Evolutionary conservation across 2,329 filamentous ascomycete genomes (phyloP), one percentile per base, ranked within the genome.

Genomic region (Pestalotiopsis fici): DNA sequence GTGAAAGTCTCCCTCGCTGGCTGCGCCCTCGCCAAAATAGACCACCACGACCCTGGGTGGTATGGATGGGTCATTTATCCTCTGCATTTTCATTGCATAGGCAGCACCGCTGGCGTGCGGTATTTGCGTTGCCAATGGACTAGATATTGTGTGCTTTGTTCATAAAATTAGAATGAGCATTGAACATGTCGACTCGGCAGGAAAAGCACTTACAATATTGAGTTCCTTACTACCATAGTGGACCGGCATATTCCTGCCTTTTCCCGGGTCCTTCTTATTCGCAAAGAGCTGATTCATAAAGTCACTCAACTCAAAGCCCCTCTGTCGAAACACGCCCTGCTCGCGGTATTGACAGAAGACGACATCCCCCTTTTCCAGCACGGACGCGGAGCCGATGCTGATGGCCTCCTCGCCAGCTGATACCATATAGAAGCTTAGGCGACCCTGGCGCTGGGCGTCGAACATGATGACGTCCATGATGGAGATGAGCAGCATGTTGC

Each of bases 401-500:
- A 97, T 94, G 39, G 95, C 96, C 84, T 99, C 96, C 83, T 98
- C 95, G 67, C 95, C 95, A 0, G 94, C 93, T 47, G 93, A 95
- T 75, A 95, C 95, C 93, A 99, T 98, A 81, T 99, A 99, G 81
- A 99, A 99, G 79, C 91, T 95, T 66, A 97, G 82, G 23, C 94
- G 89, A n/a, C 95, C 95, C 80, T 99, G 96, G 59, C 96, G 87
- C 81, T 99, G 96, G 0, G 96, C 95, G 76, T 99, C 96, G 76
- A 97, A 98, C 95, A 98, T 98, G 78, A 98, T 93, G 66, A 97
- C 80, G 77, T 99, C 96, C 94, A 99, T 96, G 72, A 98, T 92
- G 66, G 92, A 90, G 11, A 91, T 83, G 43, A 84, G 86, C 11
- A 92, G 74, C 90, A 92, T 92, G 73, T 90, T 87, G 68, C 82